phyloP scores from a whole-genome alignment of 192 early-diverging fungal species.

The Chytriomyces sp. region DNA sequence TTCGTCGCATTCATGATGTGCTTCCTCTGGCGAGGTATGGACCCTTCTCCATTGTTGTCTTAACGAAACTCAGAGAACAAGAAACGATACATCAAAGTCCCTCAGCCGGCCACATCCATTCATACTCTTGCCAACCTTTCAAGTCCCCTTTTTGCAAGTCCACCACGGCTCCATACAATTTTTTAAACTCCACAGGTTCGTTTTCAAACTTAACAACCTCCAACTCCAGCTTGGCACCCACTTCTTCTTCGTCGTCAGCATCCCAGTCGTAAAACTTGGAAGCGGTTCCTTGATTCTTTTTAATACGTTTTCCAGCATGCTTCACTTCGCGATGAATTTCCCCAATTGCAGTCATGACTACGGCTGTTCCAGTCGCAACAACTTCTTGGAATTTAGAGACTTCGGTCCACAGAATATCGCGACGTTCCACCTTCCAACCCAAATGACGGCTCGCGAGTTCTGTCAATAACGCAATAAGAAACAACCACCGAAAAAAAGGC shows the following conservation, averaged over 20 bases:
- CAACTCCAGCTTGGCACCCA: constrained; percentile 48
- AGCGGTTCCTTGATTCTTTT: neutral
- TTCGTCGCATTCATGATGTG: too few species aligned
- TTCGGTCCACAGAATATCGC: constrained; percentile 58
- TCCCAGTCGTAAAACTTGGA: constrained; percentile 28
- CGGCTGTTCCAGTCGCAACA: constrained; percentile 67
- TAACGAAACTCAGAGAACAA: too few species aligned
- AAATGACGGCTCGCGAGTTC: constrained; percentile 60
- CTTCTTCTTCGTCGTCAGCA: constrained; percentile 45
- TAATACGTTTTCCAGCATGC: neutral
- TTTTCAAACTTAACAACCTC: constrained; percentile 44
- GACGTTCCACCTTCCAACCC: constrained; percentile 66
- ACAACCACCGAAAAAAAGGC: neutral
- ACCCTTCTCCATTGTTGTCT: too few species aligned
- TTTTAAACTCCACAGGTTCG: constrained; percentile 46
- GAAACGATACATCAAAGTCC: constrained; percentile 45
- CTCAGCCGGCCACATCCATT: constrained; percentile 76
- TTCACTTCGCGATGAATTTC: constrained; percentile 60
- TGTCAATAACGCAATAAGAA: constrained; percentile 36
- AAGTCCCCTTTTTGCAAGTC: constrained; percentile 70
- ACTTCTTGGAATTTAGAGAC: constrained; percentile 62
- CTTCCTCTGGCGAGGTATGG: too few species aligned
- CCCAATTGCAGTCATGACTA: constrained; percentile 71
- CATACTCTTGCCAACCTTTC: constrained; percentile 56
- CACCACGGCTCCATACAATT: constrained; percentile 59